Base-by-base conservation (phyloP, 768 basidiomycete species). In the Cyclocybe cylindracea region DNA sequence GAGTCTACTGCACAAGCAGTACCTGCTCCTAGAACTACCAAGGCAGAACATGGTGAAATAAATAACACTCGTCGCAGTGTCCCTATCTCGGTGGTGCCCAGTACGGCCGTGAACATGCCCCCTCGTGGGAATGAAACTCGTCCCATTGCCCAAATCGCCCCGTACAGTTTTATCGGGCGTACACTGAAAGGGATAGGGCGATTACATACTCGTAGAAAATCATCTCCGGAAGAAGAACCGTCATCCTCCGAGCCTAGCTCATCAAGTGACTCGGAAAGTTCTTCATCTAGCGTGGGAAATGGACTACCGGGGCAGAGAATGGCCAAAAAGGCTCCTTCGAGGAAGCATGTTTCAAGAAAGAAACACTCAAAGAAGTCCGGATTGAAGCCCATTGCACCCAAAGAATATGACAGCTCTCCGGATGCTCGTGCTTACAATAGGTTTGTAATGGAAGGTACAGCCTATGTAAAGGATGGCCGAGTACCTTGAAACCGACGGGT, bases 341-440 rank as follows among this genome's bases (percentile, higher is more conserved):
- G 1, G 14, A 10, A n/a, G 19, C 36, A 39, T 9, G 16, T n/a
- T 2, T 16, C 31, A 13, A 24, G 5, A 14, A 46, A 32, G 16
- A 46, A 44, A 24, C 43, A 34, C 14, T 43, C 36, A 7, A 46
- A 35, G 13, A 40, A 33, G 7, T 10, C n/a, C n/a, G 8, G 16
- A 39, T 19, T 61, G 1, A 59, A 61, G 37, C 53, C 57, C 10
- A 57, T 59, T 35, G 36, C 56, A 16, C 58, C 62, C 0, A 48
- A 55, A 11, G 48, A 57, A 3, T 67, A 67, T 49, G 44, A 61
- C 53, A 57, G 66, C 0, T n/a, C 18, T 3, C 49, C 63, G 1
- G 48, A 61, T 39, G 56, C n/a, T n/a, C n/a, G n/a, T n/a, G n/a
- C n/a, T n/a, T n/a, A n/a, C n/a, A n/a, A n/a, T n/a, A n/a, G n/a